Conservation (phyloP, 164 flowering plant genomes). For the Chloranthus sessilifolius region DNA sequence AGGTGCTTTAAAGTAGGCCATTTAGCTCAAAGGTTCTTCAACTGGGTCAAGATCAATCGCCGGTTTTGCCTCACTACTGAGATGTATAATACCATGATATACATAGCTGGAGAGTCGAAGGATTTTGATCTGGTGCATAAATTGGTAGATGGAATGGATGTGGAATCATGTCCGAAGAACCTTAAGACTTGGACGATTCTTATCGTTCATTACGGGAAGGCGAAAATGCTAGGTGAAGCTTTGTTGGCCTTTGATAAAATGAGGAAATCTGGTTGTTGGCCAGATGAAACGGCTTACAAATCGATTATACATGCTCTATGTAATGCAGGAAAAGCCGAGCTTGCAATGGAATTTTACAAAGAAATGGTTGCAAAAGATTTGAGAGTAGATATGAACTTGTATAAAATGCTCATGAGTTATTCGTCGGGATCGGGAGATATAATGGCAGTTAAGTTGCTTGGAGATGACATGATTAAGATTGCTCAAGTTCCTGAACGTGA, state of each 20-base stretch:
- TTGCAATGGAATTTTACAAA: constrained; percentile 72
- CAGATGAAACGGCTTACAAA: constrained; percentile 48
- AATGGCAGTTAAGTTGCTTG: constrained; percentile 34
- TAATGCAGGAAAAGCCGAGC: constrained; percentile 45
- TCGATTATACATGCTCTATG: constrained; percentile 44
- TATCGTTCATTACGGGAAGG: constrained; percentile 52
- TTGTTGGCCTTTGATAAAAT: constrained; percentile 53
- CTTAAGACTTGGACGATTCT: constrained; percentile 79
- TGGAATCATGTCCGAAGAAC: constrained; percentile 36
- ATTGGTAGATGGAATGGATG: constrained; percentile 61
- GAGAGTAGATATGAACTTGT: constrained; percentile 31
- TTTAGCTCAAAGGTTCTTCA: constrained; percentile 62
- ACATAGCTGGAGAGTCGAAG: constrained; percentile 63
- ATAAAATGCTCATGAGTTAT: constrained; percentile 39
- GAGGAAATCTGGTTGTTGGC: constrained; percentile 49
- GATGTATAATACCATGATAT: constrained; percentile 63
- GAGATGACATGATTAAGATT: constrained; percentile 59
- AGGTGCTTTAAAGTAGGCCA: constrained; percentile 74
- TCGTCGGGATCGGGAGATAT: constrained; percentile 51
- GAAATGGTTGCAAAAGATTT: constrained; percentile 56
- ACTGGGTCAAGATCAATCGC: constrained; percentile 50
- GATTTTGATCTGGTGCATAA: constrained; percentile 48
- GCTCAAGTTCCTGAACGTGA: constrained; percentile 35
- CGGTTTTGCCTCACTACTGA: constrained; percentile 48
- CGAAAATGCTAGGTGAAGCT: constrained; percentile 47